These are phyloP conservation scores for Catharanthus roseus DNA, from an alignment of 257 asterid species.

Conservation along the genomic window DNA sequence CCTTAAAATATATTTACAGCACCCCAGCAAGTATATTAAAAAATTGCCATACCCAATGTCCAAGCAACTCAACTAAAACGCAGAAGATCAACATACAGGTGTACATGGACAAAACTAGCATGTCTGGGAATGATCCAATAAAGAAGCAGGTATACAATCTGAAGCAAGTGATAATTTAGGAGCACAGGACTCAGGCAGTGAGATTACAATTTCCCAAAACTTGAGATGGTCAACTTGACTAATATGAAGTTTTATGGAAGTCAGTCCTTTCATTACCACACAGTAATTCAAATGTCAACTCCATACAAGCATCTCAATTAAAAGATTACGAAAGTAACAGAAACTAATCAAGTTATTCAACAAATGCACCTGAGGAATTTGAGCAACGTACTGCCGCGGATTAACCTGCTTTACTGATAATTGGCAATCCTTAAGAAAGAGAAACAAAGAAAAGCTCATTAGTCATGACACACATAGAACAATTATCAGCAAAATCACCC, in stretches of 20 bases:
- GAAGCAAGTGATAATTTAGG: neutral
- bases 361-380: constrained; percentile 74
- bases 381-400: constrained; percentile 95
- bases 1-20: neutral
- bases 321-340: neutral
- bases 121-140: neutral
- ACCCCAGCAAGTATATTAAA: neutral
- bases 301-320: neutral
- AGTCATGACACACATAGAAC: neutral
- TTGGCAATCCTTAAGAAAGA: constrained; percentile 65
- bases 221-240: neutral
- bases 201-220: neutral
- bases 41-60: neutral
- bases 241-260: neutral
- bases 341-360: constrained; percentile 1
- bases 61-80: neutral
- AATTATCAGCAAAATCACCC: neutral
- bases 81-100: neutral
- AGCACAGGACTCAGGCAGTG: neutral
- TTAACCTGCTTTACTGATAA: constrained; percentile 94
- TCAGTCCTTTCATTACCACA: neutral
- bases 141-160: neutral
- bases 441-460: neutral
- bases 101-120: neutral
- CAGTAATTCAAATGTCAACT: neutral